phyloP scores from a whole-genome alignment of 1,284 basidiomycete species.

The Fereydounia khargensis region DNA sequence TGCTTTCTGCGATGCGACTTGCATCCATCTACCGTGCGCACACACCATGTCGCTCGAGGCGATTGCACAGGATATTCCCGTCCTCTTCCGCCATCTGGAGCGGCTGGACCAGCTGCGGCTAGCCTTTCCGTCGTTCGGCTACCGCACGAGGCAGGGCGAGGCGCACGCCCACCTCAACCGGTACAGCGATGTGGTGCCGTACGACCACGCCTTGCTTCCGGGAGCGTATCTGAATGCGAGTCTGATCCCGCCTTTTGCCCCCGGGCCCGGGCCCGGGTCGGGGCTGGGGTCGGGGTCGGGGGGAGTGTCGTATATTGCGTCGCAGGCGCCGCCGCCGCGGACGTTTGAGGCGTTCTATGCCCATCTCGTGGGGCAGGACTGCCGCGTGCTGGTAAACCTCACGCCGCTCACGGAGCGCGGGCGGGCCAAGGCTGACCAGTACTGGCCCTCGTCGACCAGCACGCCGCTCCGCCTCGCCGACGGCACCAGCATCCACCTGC shows the following conservation, averaged over 20 bases:
- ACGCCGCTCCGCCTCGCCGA: not conserved
- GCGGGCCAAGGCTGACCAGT: slow-evolving; percentile 44
- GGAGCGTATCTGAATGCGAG: slow-evolving; percentile 46
- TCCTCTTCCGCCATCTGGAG: too few relatives aligned
- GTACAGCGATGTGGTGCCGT: slow-evolving; percentile 22
- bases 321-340: slow-evolving; percentile 87
- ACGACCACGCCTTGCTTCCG: slow-evolving; percentile 39
- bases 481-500: slow-evolving; percentile 6
- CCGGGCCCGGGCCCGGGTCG: not conserved
- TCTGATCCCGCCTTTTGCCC: slow-evolving; percentile 30
- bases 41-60: too few relatives aligned
- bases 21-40: too few relatives aligned
- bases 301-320: slow-evolving; percentile 81
- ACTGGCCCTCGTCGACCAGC: slow-evolving; percentile 53
- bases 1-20: too few relatives aligned
- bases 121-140: too few relatives aligned
- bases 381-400: slow-evolving; percentile 47
- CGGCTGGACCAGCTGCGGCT: too few relatives aligned
- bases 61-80: too few relatives aligned
- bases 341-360: slow-evolving; percentile 81
- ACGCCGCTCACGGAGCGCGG: slow-evolving; percentile 44
- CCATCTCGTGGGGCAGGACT: slow-evolving; percentile 20
- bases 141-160: too few relatives aligned
- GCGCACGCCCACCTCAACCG: slow-evolving; percentile 15
- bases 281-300: slow-evolving; percentile 46